A percentile compares a stretch with the other conserved stretches of the same genome.
Conservation (phyloP, 2,329 filamentous ascomycete species). For the Parascedosporium putredinis region DNA sequence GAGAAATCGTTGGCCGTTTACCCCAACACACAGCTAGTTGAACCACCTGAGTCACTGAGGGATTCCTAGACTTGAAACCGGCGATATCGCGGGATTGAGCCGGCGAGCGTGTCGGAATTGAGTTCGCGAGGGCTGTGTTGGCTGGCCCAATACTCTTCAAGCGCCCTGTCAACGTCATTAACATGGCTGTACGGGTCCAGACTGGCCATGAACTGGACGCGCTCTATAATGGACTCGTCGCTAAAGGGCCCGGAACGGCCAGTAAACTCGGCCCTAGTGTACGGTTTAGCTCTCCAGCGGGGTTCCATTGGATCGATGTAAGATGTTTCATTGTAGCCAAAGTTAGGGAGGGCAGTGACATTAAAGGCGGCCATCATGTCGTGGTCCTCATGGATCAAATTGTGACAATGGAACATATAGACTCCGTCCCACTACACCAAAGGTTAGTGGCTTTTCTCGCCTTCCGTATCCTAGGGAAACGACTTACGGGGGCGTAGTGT, state of each 20-base stretch:
- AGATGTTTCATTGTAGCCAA: constrained; percentile 27
- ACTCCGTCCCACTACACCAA: constrained; percentile 33
- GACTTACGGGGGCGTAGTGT: constrained; percentile 31
- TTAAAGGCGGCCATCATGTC: constrained; percentile 39
- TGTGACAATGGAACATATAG: constrained; percentile 40
- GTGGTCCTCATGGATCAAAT: constrained; percentile 33
- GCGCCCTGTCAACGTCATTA: not conserved
- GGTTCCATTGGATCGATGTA: constrained; percentile 27
- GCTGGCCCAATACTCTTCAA: constrained; percentile 1
- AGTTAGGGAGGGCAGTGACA: constrained; percentile 24
- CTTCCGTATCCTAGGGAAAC: not conserved
- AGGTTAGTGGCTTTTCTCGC: not conserved
- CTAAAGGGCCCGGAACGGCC: not conserved
- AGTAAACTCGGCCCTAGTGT: not conserved
- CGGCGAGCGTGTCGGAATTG: not conserved
- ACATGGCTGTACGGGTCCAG: constrained; percentile 1
- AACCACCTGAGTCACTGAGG: not conserved
- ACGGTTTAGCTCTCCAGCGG: constrained; percentile 18
- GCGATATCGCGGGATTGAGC: not conserved
- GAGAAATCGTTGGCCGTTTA: no score
- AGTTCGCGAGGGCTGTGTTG: not conserved
- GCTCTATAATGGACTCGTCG: not conserved
- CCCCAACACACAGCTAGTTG: no score
- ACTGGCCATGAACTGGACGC: not conserved
- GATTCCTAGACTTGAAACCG: not conserved